Percentiles rank a stretch among this genome's conserved stretches.
Conservation (phyloP, 73 alveolate species). For the Symbiodinium pilosum region DNA sequence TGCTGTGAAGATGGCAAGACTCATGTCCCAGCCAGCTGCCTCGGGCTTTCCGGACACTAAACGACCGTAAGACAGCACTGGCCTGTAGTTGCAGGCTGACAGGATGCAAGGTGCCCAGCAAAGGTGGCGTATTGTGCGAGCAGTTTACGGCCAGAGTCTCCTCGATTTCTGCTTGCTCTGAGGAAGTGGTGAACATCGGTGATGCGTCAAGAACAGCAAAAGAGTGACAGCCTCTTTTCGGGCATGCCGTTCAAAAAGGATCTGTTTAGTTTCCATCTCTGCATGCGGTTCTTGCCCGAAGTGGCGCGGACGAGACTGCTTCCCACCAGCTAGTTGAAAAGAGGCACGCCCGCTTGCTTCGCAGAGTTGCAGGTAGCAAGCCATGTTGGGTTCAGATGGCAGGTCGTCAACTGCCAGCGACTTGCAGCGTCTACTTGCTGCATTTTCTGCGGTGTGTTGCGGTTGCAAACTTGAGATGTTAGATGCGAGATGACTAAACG, state of each 20-base stretch:
- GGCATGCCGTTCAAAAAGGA: background rate
- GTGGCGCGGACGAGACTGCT: background rate
- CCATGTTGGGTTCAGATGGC: background rate
- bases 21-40: too few species aligned
- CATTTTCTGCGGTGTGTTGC: background rate
- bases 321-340: background rate
- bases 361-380: background rate
- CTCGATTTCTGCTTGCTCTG: background rate
- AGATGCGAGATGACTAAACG: background rate
- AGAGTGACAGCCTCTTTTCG: background rate
- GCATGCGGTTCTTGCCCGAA: background rate
- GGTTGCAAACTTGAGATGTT: background rate
- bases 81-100: too few species aligned
- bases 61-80: too few species aligned
- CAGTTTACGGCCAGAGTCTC: too few species aligned
- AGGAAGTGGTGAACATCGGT: conserved; percentile 3
- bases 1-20: too few species aligned
- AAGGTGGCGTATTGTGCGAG: too few species aligned
- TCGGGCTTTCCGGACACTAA: too few species aligned
- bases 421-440: too few species aligned
- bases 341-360: background rate
- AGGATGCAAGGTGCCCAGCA: too few species aligned
- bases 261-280: background rate
- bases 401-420: too few species aligned
- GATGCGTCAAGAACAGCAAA: too few species aligned